Evolutionary conservation across 495 filamentous ascomycete genomes (phyloP).

Genomic region (Penicillium canariense): DNA sequence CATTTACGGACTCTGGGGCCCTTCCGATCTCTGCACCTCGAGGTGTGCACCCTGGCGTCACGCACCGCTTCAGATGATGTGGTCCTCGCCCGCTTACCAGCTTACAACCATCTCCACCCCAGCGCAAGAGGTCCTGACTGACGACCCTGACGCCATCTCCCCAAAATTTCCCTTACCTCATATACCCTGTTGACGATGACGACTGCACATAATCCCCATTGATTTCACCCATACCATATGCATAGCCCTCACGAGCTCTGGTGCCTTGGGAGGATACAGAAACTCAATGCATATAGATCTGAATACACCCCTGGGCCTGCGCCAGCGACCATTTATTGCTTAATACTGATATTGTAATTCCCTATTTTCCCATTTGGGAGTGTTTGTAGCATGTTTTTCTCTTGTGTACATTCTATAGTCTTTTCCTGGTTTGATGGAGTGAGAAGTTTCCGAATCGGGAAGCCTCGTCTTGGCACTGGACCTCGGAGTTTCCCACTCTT

Average conservation of each 20-base stretch:
- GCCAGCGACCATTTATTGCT: conserved; percentile 3
- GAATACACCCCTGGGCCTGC: conserved; percentile 13
- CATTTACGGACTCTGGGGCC: conserved; percentile 1
- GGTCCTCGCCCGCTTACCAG: neutral
- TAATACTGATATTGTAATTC: neutral
- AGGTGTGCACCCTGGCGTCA: neutral
- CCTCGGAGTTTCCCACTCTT: conserved; percentile 24
- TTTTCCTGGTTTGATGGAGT: conserved; percentile 1
- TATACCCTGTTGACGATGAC: conserved; percentile 31
- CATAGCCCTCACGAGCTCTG: conserved; percentile 21
- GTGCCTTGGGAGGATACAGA: conserved; percentile 19
- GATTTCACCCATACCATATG: conserved; percentile 21
- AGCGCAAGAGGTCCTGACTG: conserved; percentile 17
- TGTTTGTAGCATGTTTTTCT: neutral
- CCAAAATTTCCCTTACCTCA: conserved; percentile 18
- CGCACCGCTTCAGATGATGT: neutral
- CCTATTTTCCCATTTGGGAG: neutral
- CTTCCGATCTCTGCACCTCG: neutral
- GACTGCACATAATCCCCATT: conserved; percentile 30
- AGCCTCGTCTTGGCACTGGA: conserved; percentile 26
- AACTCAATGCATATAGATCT: conserved; percentile 22
- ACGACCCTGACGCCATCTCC: conserved; percentile 21
- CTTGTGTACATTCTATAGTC: neutral
- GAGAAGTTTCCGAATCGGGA: conserved; percentile 26
- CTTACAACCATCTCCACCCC: neutral